These are phyloP conservation scores for Linaria vulgaris DNA, from an alignment of 257 asterid species.

Conservation along the genomic window DNA sequence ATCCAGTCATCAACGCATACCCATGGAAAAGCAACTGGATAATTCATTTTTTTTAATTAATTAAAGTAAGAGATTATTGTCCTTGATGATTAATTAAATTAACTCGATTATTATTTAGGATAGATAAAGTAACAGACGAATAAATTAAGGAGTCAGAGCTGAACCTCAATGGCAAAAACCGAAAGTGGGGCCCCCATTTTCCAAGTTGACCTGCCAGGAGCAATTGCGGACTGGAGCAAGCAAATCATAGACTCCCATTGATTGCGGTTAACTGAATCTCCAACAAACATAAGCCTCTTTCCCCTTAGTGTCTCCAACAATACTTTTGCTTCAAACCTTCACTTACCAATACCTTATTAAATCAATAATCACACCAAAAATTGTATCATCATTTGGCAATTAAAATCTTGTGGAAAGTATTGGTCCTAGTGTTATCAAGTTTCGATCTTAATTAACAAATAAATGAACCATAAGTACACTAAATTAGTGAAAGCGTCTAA, in stretches of 20 bases:
- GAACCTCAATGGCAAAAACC: slow-evolving; percentile 71
- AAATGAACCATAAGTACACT: too few relatives aligned
- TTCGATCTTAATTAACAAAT: too few relatives aligned
- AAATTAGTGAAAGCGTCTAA: too few relatives aligned
- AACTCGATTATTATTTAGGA: too few relatives aligned
- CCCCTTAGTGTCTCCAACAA: slow-evolving; percentile 75
- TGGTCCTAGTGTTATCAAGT: too few relatives aligned
- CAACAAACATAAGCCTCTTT: slow-evolving; percentile 88
- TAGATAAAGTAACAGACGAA: background rate
- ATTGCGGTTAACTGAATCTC: slow-evolving; percentile 80
- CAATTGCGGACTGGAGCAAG: slow-evolving; percentile 56
- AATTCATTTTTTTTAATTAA: too few relatives aligned
- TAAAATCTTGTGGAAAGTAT: too few relatives aligned
- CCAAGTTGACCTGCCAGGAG: slow-evolving; percentile 60
- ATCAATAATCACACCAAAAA: background rate
- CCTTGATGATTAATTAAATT: too few relatives aligned
- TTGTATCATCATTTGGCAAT: background rate
- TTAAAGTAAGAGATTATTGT: too few relatives aligned
- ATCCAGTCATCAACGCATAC: background rate
- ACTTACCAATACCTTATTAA: background rate
- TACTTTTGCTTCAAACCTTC: slow-evolving; percentile 61
- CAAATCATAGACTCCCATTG: slow-evolving; percentile 98
- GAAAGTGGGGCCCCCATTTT: slow-evolving; percentile 69
- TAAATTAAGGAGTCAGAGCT: background rate
- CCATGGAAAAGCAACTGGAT: too few relatives aligned